These are phyloP conservation scores for Lichtheimia ornata DNA, from an alignment of 371 early-diverging fungal genomes.

Conservation along the genomic window DNA sequence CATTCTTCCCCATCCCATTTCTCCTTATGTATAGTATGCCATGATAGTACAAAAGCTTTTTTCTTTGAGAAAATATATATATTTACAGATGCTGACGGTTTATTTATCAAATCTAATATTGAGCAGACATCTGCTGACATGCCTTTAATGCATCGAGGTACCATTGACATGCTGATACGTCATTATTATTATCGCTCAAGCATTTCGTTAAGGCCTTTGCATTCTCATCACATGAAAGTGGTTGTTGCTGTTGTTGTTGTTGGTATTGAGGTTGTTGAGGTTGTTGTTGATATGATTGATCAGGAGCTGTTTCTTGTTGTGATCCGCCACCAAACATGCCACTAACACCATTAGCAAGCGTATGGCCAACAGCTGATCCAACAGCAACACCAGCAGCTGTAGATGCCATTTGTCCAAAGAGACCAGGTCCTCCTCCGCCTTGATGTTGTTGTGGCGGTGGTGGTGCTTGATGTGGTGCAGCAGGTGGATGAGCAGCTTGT, in stretches of 20 bases:
- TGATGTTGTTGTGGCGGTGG: constrained; percentile 46
- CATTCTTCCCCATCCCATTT: too few relatives aligned
- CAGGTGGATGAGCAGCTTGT: constrained; percentile 52
- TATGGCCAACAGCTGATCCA: constrained; percentile 81
- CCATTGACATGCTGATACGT: constrained; percentile 81
- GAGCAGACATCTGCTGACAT: constrained; percentile 72
- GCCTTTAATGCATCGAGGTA: constrained; percentile 87
- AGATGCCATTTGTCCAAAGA: constrained; percentile 73
- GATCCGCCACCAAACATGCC: constrained; percentile 65
- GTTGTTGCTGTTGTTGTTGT: constrained; percentile 32
- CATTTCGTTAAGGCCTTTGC: constrained; percentile 86
- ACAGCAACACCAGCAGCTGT: constrained; percentile 95
- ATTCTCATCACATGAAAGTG: constrained; percentile 75
- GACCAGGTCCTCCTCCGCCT: constrained; percentile 60
- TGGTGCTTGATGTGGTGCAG: constrained; percentile 12
- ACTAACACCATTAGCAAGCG: constrained; percentile 71
- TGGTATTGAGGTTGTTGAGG: constrained; percentile 51
- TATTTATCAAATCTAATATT: constrained; percentile 29
- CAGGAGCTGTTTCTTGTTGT: constrained; percentile 11
- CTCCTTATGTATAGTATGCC: too few relatives aligned
- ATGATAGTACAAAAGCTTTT: too few relatives aligned
- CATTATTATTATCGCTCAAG: constrained; percentile 78
- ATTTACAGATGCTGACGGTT: too few relatives aligned
- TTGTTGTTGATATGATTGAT: constrained; percentile 25
- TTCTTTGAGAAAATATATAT: too few relatives aligned